Evolutionary conservation across 192 early-diverging fungal genomes (phyloP).

Genomic region (Coemansia sp.): DNA sequence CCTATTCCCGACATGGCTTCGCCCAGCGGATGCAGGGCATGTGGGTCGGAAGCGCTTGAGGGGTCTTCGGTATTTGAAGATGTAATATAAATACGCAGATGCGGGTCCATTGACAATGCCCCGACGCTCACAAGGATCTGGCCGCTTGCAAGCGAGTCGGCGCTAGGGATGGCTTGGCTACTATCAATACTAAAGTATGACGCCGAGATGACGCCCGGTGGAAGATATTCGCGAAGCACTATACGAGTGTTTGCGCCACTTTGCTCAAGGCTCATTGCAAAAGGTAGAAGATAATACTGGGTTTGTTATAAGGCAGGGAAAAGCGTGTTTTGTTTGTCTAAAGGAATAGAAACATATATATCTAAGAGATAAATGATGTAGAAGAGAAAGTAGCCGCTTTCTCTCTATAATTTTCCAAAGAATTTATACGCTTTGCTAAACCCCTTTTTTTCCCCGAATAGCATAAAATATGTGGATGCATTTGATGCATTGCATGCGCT

Average conservation of each 20-base stretch:
- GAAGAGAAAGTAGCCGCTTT: no score
- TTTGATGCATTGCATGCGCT: no score
- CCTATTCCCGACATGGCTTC: constrained; percentile 60
- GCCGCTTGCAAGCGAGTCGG: constrained; percentile 9
- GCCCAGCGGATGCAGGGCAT: constrained; percentile 48
- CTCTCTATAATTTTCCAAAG: no score
- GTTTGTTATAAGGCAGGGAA: no score
- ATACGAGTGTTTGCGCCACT: constrained; percentile 22
- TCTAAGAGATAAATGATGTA: no score
- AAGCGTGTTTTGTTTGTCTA: no score
- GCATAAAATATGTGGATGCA: no score
- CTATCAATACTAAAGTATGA: constrained; percentile 24
- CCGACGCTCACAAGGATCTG: constrained; percentile 58
- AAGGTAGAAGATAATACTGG: not conserved
- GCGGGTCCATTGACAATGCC: constrained; percentile 73
- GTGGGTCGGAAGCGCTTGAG: constrained; percentile 49
- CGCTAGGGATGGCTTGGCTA: constrained; percentile 19
- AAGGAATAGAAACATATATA: no score
- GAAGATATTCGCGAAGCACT: constrained; percentile 23
- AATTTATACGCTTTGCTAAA: no score
- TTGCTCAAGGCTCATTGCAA: not conserved
- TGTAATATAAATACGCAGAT: constrained; percentile 66
- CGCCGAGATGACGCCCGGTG: constrained; percentile 19
- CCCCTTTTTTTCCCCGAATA: no score
- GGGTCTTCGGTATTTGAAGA: constrained; percentile 38